These are phyloP conservation scores for Aaosphaeria arxii DNA, from an alignment of 2,329 filamentous ascomycete species.

Conservation along the genomic window DNA sequence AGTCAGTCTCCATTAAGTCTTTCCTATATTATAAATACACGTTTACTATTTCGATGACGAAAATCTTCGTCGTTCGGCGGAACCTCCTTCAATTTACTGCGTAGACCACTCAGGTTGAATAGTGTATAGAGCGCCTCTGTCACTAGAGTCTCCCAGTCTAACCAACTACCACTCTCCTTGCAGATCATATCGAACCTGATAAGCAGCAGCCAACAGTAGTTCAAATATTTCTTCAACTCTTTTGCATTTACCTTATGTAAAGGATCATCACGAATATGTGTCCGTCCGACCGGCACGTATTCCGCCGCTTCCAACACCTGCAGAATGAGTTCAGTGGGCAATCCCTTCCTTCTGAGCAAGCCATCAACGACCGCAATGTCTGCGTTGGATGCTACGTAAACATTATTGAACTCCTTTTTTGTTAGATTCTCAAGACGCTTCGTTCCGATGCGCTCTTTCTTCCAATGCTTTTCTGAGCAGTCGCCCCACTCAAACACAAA, in stretches of 20 bases:
- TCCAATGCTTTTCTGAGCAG: neutral
- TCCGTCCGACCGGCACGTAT: slow-evolving; percentile 1
- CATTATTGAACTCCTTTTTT: neutral
- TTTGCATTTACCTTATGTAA: slow-evolving; percentile 5
- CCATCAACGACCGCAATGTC: slow-evolving; percentile 4
- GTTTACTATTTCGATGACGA: too few relatives aligned
- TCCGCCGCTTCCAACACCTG: slow-evolving; percentile 6
- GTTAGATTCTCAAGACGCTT: slow-evolving; percentile 1
- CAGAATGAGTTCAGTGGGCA: slow-evolving; percentile 8
- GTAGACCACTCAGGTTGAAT: neutral
- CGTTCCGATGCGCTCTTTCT: neutral
- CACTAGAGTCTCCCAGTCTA: slow-evolving; percentile 10
- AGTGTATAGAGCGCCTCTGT: slow-evolving; percentile 4
- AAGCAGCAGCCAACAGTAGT: slow-evolving; percentile 8
- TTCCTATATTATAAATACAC: too few relatives aligned
- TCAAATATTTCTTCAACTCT: slow-evolving; percentile 8
- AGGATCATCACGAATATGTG: slow-evolving; percentile 5
- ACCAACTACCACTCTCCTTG: slow-evolving; percentile 3
- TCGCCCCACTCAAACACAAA: neutral
- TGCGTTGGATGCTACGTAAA: slow-evolving; percentile 2
- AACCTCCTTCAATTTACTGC: too few relatives aligned
- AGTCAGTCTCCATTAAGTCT: too few relatives aligned
- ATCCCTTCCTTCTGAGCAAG: slow-evolving; percentile 2
- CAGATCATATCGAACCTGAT: slow-evolving; percentile 7
- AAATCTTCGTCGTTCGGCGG: too few relatives aligned